Base-by-base conservation (phyloP, 768 basidiomycete genomes). In the Fomitopsis serialis region DNA sequence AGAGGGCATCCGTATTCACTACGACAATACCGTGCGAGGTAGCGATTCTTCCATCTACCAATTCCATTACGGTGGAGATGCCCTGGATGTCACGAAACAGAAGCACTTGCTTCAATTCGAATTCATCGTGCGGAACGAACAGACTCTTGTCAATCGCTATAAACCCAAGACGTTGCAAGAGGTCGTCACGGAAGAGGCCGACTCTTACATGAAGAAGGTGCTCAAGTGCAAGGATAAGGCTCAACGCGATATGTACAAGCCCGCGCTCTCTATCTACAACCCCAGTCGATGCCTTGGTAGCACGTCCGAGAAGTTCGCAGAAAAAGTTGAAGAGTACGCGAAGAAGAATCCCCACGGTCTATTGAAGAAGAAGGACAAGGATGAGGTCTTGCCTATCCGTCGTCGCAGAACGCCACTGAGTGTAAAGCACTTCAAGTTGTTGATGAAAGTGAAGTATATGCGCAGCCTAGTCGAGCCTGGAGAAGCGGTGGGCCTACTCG, bases 21-120 rank as follows among this genome's bases (percentile, higher is more conserved):
- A 99, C 69, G 97, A 99, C 70, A 85, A 98, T 68, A 98, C 96
- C 29, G 94, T 99, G 37, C 90, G 97, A 50, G 95, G 96, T 45
- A 90, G 89, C 66, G 97, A 99, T 67, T 81, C 84, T 19, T 90
- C 93, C 2, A 76, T 99, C 42, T 91, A 95, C 64, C 97, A 99
- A 69, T 99, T 99, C 76, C 78, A 87, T 53, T 99, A 99, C 66
- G 97, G 97, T 11, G 97, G 96, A 48, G 97, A 99, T 63, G 88
- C 88, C 13, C 78, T 99, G 47, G 97, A 99, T 64, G 93, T 98
- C 43, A 98, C 94, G 50, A 94, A 91, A 70, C 95, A 98, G 71
- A 97, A 96, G 68, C 93, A 98, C 71, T 77, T 99, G 15, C 80
- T 84, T 56, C 84, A 97, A 65, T 98, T 98, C 72, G 87, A 93